These are phyloP conservation scores for Yarrowia porcina DNA, from an alignment of 805 yeast genomes.

Conservation along the genomic window DNA sequence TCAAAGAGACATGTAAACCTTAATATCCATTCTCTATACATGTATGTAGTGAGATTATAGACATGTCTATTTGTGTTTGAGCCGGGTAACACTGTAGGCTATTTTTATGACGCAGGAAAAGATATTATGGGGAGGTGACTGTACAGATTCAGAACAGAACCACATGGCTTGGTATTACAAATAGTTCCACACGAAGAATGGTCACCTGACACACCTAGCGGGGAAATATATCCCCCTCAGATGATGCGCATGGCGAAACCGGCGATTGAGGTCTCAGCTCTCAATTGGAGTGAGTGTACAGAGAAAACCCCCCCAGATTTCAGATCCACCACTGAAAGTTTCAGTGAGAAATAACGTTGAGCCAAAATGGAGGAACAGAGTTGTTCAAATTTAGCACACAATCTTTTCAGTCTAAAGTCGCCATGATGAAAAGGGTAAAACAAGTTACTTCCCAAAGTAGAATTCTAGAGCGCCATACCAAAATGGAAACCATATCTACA, in stretches of 20 bases:
- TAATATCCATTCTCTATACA: too few species aligned
- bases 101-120: conserved; percentile 13
- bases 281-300: too few species aligned
- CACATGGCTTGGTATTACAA: not conserved
- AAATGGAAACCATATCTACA: not conserved
- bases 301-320: conserved; percentile 8
- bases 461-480: not conserved
- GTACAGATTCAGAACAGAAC: not conserved
- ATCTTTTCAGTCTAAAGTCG: conserved; percentile 7
- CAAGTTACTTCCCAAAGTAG: conserved; percentile 3
- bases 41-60: not conserved
- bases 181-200: not conserved
- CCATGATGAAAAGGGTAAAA: not conserved
- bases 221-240: too few species aligned
- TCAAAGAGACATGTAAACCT: not conserved
- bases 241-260: too few species aligned
- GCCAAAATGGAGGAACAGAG: not conserved
- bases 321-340: not conserved
- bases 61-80: not conserved
- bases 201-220: too few species aligned
- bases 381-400: not conserved
- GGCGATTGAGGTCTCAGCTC: too few species aligned
- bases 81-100: conserved; percentile 8
- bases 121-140: not conserved
- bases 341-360: conserved; percentile 8